Base-by-base conservation (phyloP, 2,329 filamentous ascomycete species). In the Ceratocystis cacaofunesta region DNA sequence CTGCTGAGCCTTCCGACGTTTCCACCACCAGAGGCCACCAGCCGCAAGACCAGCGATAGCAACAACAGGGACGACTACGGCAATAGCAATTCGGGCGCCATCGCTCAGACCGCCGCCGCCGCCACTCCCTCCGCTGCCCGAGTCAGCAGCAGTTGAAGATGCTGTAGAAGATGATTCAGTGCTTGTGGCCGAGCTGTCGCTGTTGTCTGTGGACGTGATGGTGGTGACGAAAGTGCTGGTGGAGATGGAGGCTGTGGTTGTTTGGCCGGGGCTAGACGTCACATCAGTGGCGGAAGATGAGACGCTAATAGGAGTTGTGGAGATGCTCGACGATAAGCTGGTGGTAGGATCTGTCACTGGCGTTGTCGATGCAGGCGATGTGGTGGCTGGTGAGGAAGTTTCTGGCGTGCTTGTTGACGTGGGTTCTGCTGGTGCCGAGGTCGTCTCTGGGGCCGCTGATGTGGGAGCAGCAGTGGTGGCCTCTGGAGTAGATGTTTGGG, bases 1-100 rank as follows among this genome's bases (percentile, higher is more conserved):
- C 78, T 90, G 94, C 69, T 86, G 85, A 71, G 89, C 86, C 78
- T 95, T 95, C 69, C 91, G 87, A 77, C 85, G 91, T 73, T 89
- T 85, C 90, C 91, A 99, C 72, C 92, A 84, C 74, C 89, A 91
- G 32, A 96, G 79, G 5, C 85, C 88, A 2, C 83, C 84, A 7
- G 92, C 75, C 1, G 92, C 85, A 25, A 97, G 79, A 19, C 95
- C 75, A 1, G 90, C 90, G 46, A 97, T 90, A 1, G 87, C 90
- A 0, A 86, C 90, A 61, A 99, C 92, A 3, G 94, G 94, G 1
- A 97, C 89, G 5, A 96, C 90, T 0, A 99, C 94, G 2, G 92
- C 92, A 62, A 97, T 86, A 6, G 94, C 92, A 68, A 95, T 96
- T 70, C 84, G 92, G 61, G 87, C 87, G 43, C 81, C 80, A 61